phyloP scores from a whole-genome alignment of 2,329 filamentous ascomycete species.

The Diaporthe longicolla region DNA sequence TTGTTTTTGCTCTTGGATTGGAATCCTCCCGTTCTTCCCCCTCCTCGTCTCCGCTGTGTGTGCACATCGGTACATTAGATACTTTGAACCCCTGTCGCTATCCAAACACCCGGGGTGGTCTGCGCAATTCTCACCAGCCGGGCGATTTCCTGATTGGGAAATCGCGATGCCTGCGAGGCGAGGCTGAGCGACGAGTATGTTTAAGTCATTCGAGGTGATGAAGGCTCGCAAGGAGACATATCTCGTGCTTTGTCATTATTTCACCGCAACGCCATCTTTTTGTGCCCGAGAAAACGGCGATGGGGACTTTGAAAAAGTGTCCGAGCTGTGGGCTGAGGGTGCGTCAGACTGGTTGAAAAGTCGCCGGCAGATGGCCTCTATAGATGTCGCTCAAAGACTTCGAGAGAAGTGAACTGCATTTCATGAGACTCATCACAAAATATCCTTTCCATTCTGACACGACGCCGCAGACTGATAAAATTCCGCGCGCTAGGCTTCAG shows the following conservation, averaged over 20 bases:
- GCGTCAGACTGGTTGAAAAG: slow-evolving; percentile 27
- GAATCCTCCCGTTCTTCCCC: background rate
- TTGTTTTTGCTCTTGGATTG: background rate
- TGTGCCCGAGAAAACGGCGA: background rate
- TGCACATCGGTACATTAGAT: slow-evolving; percentile 18
- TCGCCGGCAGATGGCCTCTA: slow-evolving; percentile 35
- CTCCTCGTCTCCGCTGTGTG: background rate
- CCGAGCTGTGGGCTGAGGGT: slow-evolving; percentile 29
- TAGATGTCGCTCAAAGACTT: background rate
- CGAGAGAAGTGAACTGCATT: background rate
- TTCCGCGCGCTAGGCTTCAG: background rate
- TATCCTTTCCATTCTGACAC: background rate
- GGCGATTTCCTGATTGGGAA: slow-evolving; percentile 1
- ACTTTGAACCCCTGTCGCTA: slow-evolving; percentile 10
- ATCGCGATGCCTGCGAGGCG: slow-evolving; percentile 7
- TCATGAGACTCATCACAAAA: background rate
- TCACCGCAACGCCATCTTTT: background rate
- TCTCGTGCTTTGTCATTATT: slow-evolving; percentile 6
- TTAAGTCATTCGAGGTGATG: background rate
- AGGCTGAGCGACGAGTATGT: slow-evolving; percentile 11
- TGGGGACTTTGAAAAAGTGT: slow-evolving; percentile 30
- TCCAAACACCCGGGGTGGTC: slow-evolving; percentile 17
- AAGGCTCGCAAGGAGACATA: background rate
- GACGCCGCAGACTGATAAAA: background rate
- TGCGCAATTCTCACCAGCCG: background rate